Conservation (phyloP, 1,284 basidiomycete genomes). For the Amylostereum areolatum region DNA sequence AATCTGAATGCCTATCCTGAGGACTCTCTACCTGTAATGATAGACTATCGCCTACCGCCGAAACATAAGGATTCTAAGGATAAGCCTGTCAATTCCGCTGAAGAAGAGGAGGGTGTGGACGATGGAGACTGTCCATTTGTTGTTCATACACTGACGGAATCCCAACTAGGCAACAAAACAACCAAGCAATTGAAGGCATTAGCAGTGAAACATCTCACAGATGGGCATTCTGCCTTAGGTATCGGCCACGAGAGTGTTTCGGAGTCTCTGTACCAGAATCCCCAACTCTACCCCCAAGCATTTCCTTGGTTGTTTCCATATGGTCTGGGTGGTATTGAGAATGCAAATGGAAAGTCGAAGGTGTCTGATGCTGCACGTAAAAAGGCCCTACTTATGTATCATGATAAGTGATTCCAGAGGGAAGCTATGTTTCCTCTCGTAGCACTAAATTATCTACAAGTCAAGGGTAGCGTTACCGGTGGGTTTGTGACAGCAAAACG, state of each 20-base stretch:
- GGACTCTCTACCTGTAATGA: constrained; percentile 21
- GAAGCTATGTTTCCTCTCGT: constrained; percentile 25
- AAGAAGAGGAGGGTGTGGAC: constrained; percentile 23
- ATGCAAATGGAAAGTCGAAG: constrained; percentile 6
- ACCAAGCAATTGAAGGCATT: neutral
- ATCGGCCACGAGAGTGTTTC: constrained; percentile 15
- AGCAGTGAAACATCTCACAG: constrained; percentile 11
- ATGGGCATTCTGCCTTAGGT: constrained; percentile 8
- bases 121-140: constrained; percentile 28
- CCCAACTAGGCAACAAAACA: constrained; percentile 13
- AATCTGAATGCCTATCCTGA: constrained; percentile 28
- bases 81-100: too few relatives aligned
- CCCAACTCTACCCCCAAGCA: constrained; percentile 24
- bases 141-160: constrained; percentile 28
- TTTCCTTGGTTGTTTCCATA: constrained; percentile 34
- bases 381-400: constrained; percentile 14
- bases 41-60: too few relatives aligned
- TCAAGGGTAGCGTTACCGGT: constrained; percentile 19
- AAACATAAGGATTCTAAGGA: too few relatives aligned
- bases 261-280: constrained; percentile 24
- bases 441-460: constrained; percentile 35
- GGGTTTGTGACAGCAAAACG: constrained; percentile 24
- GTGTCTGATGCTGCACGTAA: constrained; percentile 14
- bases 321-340: constrained; percentile 26
- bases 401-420: neutral